These are phyloP conservation scores for Ganoderma sinense DNA, from an alignment of 1,284 basidiomycete genomes.

Conservation along the genomic window DNA sequence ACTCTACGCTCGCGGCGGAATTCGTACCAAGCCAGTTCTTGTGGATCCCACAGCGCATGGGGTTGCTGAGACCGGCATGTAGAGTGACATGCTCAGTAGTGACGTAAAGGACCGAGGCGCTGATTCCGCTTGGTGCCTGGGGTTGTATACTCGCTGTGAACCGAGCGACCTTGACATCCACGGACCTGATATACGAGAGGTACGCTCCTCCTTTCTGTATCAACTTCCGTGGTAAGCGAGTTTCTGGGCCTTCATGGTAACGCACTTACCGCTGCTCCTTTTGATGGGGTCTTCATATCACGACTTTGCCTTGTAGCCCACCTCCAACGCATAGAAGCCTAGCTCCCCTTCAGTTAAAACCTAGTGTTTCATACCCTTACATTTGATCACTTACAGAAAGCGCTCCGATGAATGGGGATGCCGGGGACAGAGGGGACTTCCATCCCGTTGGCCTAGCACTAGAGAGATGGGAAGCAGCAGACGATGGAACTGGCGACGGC, in stretches of 20 bases:
- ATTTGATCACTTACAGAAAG: slow-evolving; percentile 51
- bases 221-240: not conserved
- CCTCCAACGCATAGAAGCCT: slow-evolving; percentile 37
- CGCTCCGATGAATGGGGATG: slow-evolving; percentile 44
- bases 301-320: slow-evolving; percentile 30
- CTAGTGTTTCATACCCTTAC: not conserved
- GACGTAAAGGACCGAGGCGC: slow-evolving; percentile 47
- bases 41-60: slow-evolving; percentile 53
- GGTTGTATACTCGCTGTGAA: slow-evolving; percentile 35
- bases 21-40: slow-evolving; percentile 58
- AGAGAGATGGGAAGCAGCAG: slow-evolving; percentile 42
- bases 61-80: slow-evolving; percentile 54
- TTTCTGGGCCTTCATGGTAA: not conserved
- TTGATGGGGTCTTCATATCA: slow-evolving; percentile 20
- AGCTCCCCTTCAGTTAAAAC: not conserved
- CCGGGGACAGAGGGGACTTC: slow-evolving; percentile 41
- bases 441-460: slow-evolving; percentile 15
- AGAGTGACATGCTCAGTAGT: slow-evolving; percentile 49
- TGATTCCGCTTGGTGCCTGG: slow-evolving; percentile 16
- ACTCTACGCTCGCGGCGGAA: slow-evolving; percentile 40
- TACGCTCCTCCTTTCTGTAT: slow-evolving; percentile 31
- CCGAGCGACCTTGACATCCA: slow-evolving; percentile 37
- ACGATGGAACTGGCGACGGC: slow-evolving; percentile 7
- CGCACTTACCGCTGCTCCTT: slow-evolving; percentile 14
- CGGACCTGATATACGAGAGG: slow-evolving; percentile 38